Evolutionary conservation across 176 grass and related monocot genomes (phyloP).

Genomic region (Eragrostis nindensis): DNA sequence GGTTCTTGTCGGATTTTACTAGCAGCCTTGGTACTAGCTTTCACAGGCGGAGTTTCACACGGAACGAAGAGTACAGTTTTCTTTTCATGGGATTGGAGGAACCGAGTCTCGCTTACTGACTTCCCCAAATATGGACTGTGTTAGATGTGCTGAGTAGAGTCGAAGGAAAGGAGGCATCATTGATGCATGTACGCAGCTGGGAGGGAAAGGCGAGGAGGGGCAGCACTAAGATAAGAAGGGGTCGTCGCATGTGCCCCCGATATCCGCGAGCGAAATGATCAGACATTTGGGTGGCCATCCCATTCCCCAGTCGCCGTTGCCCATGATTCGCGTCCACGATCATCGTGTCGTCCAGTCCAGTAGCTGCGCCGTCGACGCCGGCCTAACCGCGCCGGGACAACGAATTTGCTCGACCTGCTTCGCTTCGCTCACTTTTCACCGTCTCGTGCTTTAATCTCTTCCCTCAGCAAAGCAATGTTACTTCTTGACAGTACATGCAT

Average conservation of each 20-base stretch:
- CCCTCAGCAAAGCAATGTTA: no score
- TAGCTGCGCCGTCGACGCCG: constrained; percentile 8
- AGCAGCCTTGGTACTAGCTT: no score
- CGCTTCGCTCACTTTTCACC: no score
- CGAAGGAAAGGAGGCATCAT: constrained; percentile 10
- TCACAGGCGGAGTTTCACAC: no score
- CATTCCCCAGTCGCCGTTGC: constrained; percentile 6
- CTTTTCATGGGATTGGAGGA: no score
- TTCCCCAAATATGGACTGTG: not conserved
- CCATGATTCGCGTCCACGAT: not conserved
- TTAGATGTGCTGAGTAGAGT: constrained; percentile 8
- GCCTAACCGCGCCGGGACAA: not conserved
- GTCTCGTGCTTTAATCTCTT: no score
- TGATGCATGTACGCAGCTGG: not conserved
- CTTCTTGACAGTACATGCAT: not conserved
- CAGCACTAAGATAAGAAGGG: no score
- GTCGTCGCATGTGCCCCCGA: not conserved
- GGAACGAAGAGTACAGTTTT: no score
- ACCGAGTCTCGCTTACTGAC: no score
- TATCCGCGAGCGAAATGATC: not conserved
- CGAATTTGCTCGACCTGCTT: not conserved
- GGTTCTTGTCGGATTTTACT: no score
- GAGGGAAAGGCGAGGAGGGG: not conserved
- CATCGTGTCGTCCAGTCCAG: constrained; percentile 11
- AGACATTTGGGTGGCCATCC: not conserved